Conservation (phyloP, 2,329 filamentous ascomycete genomes). For the Fusarium sp. region DNA sequence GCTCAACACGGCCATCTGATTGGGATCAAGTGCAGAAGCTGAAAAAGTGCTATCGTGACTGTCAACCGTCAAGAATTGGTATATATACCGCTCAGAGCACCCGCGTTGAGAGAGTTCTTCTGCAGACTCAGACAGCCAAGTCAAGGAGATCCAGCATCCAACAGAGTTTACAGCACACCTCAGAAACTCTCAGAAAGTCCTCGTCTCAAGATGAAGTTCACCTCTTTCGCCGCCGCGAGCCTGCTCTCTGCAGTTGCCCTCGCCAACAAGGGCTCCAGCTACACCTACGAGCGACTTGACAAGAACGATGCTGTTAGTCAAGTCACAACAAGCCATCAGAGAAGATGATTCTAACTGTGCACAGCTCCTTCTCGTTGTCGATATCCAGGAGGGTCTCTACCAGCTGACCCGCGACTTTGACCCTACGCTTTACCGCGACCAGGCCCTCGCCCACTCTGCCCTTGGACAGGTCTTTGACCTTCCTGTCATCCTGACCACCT, state of each 20-base stretch:
- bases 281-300: conserved; percentile 47
- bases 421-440: conserved; percentile 75
- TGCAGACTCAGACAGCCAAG: conserved; percentile 28
- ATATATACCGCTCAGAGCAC: conserved; percentile 17
- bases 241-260: conserved; percentile 30
- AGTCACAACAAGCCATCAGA: rapidly evolving
- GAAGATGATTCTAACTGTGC: neutral
- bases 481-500: conserved; percentile 80
- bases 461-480: conserved; percentile 77
- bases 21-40: neutral
- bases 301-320: conserved; percentile 47
- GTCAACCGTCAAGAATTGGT: neutral
- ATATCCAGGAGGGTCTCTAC: conserved; percentile 57
- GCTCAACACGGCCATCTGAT: neutral
- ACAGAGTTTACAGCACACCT: conserved; percentile 6
- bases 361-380: conserved; percentile 56
- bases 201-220: conserved; percentile 39
- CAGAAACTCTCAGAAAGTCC: neutral
- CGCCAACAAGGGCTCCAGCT: conserved; percentile 26
- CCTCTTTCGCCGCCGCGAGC: conserved; percentile 32
- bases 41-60: neutral
- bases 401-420: conserved; percentile 75
- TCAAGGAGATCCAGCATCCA: neutral
- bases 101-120: neutral
- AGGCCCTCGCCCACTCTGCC: conserved; percentile 78